Percentiles rank a stretch among this genome's conserved stretches.
phyloP scores from a whole-genome alignment of 1,139 yeast species.

The Geotrichum restrictum region DNA sequence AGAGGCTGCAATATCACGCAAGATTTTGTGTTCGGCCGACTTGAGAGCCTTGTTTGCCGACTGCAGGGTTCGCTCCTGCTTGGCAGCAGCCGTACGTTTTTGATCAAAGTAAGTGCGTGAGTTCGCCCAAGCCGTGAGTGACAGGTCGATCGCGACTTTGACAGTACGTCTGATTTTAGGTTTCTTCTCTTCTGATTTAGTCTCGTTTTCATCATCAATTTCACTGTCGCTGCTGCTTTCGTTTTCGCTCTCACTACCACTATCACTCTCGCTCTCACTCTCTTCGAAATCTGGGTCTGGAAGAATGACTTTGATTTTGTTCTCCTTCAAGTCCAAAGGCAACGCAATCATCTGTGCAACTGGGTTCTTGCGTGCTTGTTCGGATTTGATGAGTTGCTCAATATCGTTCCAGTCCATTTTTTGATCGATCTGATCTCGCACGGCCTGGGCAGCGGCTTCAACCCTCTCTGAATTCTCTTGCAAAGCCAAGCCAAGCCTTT shows the following conservation, averaged over 20 bases:
- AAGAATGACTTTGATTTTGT: conserved; percentile 59
- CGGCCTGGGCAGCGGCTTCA: conserved; percentile 65
- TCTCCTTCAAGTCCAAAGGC: conserved; percentile 69
- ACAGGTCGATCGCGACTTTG: conserved; percentile 63
- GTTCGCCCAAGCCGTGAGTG: conserved; percentile 80
- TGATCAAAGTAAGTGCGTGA: conserved; percentile 82
- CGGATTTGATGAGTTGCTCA: conserved; percentile 67
- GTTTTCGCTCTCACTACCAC: conserved; percentile 32
- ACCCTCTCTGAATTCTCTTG: conserved; percentile 67
- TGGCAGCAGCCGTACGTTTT: conserved; percentile 70
- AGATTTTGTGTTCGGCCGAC: conserved; percentile 77
- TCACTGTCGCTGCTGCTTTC: conserved; percentile 37
- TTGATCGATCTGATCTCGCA: conserved; percentile 64
- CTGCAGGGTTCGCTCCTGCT: conserved; percentile 76
- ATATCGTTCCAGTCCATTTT: conserved; percentile 95
- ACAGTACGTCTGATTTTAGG: conserved; percentile 34
- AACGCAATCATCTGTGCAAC: conserved; percentile 60
- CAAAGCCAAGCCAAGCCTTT: conserved; percentile 67
- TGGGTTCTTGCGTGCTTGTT: conserved; percentile 60
- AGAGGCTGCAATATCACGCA: conserved; percentile 63
- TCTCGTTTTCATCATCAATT: conserved; percentile 32
- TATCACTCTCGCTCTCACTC: conserved; percentile 35
- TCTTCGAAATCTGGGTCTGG: conserved; percentile 46
- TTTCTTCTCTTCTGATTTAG: conserved; percentile 32
- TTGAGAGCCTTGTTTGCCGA: conserved; percentile 75